phyloP scores from a whole-genome alignment of 176 grass and related monocot species.

The Rhipidocladum racemiflorum region DNA sequence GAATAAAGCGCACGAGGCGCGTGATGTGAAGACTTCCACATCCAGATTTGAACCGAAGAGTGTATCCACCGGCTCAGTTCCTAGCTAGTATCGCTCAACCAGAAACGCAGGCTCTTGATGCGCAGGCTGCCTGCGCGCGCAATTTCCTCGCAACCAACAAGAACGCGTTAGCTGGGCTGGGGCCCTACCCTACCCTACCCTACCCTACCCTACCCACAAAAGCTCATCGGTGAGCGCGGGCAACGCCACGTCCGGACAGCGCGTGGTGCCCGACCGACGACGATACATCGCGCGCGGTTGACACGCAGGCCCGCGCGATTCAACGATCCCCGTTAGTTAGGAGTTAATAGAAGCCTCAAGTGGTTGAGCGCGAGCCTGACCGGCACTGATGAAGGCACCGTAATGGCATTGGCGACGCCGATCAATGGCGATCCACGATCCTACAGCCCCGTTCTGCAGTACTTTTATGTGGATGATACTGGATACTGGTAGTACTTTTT shows the following conservation, averaged over 20 bases:
- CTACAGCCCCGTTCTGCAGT: neutral
- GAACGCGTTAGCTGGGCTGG: neutral
- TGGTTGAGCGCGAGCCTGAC: neutral
- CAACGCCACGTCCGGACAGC: too few relatives aligned
- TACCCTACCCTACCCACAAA: neutral
- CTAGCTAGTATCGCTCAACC: neutral
- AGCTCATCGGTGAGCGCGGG: neutral
- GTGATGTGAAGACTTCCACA: too few relatives aligned
- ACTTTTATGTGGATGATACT: too few relatives aligned
- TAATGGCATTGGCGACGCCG: neutral
- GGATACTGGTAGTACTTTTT: too few relatives aligned
- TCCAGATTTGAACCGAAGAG: too few relatives aligned
- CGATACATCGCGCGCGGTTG: neutral
- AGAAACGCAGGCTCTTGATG: conserved; percentile 41
- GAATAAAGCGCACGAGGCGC: too few relatives aligned
- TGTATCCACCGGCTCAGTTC: too few relatives aligned
- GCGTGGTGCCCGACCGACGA: neutral
- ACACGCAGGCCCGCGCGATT: neutral
- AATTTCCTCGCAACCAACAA: neutral
- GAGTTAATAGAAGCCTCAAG: neutral
- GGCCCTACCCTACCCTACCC: neutral
- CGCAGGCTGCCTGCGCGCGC: too few relatives aligned
- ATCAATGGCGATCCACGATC: neutral
- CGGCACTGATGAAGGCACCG: neutral
- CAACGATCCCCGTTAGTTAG: neutral